A percentile compares a stretch with the other conserved stretches of the same genome.
These are phyloP conservation scores for Tephrocybe sp. DNA, from an alignment of 768 basidiomycete species.

Conservation along the genomic window DNA sequence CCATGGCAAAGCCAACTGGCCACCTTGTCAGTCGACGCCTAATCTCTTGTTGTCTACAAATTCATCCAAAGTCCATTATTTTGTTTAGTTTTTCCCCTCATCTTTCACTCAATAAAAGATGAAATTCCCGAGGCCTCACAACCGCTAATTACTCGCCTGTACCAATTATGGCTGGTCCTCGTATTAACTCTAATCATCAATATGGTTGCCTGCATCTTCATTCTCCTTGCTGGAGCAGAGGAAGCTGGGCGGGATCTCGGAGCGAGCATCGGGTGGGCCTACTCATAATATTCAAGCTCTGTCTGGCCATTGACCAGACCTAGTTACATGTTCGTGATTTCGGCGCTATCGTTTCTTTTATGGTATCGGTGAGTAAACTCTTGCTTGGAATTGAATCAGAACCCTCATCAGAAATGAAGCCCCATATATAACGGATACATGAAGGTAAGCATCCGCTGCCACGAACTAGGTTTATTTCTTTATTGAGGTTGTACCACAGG, in stretches of 20 bases:
- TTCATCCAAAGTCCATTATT: constrained; percentile 15
- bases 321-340: constrained; percentile 80
- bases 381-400: constrained; percentile 9
- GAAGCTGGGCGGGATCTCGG: constrained; percentile 82
- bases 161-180: constrained; percentile 93
- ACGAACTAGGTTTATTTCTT: constrained; percentile 10
- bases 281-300: constrained; percentile 12
- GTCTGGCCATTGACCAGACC: constrained; percentile 22
- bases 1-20: constrained; percentile 92
- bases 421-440: constrained; percentile 98
- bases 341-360: constrained; percentile 77
- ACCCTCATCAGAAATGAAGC: constrained; percentile 35
- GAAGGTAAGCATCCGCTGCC: constrained; percentile 58
- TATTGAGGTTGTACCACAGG: constrained; percentile 44
- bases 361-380: constrained; percentile 80
- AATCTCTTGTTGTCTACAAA: constrained; percentile 13
- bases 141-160: constrained; percentile 79
- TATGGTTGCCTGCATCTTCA: constrained; percentile 84
- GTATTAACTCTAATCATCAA: constrained; percentile 80
- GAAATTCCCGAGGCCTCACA: constrained; percentile 85
- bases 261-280: constrained; percentile 73
- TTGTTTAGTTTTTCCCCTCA: constrained; percentile 79
- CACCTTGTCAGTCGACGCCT: constrained; percentile 61
- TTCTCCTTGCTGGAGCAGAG: constrained; percentile 72
- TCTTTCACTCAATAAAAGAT: constrained; percentile 89